These are phyloP conservation scores for Cymbidium sinense DNA, from an alignment of 106 monocot genomes.

Conservation along the genomic window DNA sequence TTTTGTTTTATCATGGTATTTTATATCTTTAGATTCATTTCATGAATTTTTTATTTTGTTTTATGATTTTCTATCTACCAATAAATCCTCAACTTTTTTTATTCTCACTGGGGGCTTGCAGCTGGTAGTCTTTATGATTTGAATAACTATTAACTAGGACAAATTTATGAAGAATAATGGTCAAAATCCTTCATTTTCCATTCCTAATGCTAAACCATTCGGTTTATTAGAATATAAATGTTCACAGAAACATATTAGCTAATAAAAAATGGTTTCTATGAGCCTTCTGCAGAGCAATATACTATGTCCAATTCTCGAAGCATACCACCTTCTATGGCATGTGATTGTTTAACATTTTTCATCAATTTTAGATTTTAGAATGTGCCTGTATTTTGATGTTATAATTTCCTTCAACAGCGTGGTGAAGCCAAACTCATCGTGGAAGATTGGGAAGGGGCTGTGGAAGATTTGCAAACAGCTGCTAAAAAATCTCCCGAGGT, in stretches of 20 bases:
- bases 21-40: no score
- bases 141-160: not conserved
- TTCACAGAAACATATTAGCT: no score
- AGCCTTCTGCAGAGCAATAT: not conserved
- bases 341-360: not conserved
- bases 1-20: no score
- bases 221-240: no score
- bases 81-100: no score
- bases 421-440: slow-evolving; percentile 89
- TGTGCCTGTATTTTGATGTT: not conserved
- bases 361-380: not conserved
- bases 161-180: not conserved
- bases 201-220: no score
- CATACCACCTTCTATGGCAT: not conserved
- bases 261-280: not conserved
- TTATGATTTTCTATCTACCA: no score
- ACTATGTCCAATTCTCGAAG: not conserved
- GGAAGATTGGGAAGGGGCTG: slow-evolving; percentile 98
- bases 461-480: slow-evolving; percentile 78
- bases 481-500: slow-evolving; percentile 92
- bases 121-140: not conserved
- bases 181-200: no score
- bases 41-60: no score
- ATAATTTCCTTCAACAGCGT: slow-evolving; percentile 38
- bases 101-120: no score